These are phyloP conservation scores for Colletotrichum liriopes DNA, from an alignment of 2,329 filamentous ascomycete species.

Conservation along the genomic window DNA sequence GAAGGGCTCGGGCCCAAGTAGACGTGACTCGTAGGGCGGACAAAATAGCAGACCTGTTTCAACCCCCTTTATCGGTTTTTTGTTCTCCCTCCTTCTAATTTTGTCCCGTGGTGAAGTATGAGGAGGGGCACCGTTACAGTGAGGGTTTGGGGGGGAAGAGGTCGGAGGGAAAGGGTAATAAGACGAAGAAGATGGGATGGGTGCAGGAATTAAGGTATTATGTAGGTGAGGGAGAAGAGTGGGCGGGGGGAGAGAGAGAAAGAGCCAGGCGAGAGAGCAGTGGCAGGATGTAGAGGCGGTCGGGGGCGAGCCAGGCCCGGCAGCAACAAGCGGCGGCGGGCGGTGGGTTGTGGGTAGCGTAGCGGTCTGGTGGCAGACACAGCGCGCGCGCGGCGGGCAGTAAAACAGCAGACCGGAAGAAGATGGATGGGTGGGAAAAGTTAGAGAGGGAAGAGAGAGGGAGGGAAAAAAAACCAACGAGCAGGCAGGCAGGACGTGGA, in stretches of 20 bases:
- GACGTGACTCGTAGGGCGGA: conserved; percentile 43
- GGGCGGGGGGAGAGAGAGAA: not conserved
- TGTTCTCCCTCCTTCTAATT: conserved; percentile 18
- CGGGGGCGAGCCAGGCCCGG: conserved; percentile 19
- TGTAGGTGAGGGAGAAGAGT: conserved; percentile 34
- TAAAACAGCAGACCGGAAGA: conserved; percentile 12
- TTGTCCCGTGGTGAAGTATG: conserved; percentile 17
- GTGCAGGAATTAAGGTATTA: conserved; percentile 41
- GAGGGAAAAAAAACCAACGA: conserved; percentile 19
- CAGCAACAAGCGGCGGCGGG: conserved; percentile 1
- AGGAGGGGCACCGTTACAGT: not conserved
- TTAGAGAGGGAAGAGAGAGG: conserved; percentile 19
- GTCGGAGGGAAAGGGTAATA: conserved; percentile 24
- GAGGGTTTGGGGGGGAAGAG: conserved; percentile 28
- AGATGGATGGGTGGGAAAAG: conserved; percentile 15
- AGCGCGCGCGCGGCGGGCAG: conserved; percentile 6
- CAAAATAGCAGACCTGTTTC: conserved; percentile 45
- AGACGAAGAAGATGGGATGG: conserved; percentile 38
- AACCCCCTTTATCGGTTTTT: conserved; percentile 34
- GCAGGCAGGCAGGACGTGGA: conserved; percentile 15
- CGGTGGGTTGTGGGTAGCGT: conserved; percentile 11
- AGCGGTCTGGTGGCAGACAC: conserved; percentile 32
- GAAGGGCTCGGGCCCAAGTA: conserved; percentile 42
- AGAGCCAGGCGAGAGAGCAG: not conserved
- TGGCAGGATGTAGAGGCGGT: conserved; percentile 21